Percentiles rank a stretch among this genome's conserved stretches.
Conservation (phyloP, 2,329 filamentous ascomycete genomes). For the Moelleriella libera region DNA sequence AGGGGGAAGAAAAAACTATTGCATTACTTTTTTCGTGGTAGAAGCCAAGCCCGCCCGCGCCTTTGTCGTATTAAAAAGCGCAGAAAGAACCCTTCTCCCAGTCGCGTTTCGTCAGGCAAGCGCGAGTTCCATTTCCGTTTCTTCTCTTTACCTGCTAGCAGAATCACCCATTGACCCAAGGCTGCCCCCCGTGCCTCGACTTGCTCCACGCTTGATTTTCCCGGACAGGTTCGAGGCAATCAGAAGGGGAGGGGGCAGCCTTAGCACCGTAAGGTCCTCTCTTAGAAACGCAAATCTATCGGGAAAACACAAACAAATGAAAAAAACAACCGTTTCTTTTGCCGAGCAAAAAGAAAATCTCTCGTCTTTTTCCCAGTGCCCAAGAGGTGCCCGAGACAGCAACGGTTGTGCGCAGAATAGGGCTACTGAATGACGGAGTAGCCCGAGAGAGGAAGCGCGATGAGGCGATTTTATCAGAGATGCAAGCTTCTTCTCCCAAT, state of each 20-base stretch:
- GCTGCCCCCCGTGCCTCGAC: constrained; percentile 8
- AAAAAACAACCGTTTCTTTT: constrained; percentile 8
- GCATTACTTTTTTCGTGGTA: constrained; percentile 26
- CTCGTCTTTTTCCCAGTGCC: constrained; percentile 5
- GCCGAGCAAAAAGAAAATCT: constrained; percentile 11
- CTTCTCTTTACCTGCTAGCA: constrained; percentile 8
- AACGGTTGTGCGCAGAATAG: neutral
- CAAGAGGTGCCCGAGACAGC: neutral
- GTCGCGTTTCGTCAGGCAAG: constrained; percentile 13
- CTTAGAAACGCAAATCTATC: constrained; percentile 26
- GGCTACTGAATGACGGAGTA: constrained; percentile 9
- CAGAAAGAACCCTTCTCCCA: too few relatives aligned
- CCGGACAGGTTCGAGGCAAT: neutral
- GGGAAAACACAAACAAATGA: constrained; percentile 17
- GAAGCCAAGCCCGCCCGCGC: constrained; percentile 1
- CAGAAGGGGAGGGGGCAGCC: neutral
- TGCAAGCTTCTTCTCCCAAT: neutral
- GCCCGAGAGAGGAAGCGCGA: constrained; percentile 10
- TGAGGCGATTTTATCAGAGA: constrained; percentile 8
- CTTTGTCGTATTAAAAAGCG: too few relatives aligned
- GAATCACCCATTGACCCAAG: neutral
- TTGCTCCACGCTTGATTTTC: neutral
- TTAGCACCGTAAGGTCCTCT: constrained; percentile 11
- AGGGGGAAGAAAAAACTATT: constrained; percentile 17
- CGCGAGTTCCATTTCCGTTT: neutral